Conservation (phyloP, 192 early-diverging fungal species). For the Mortierella hygrophila region DNA sequence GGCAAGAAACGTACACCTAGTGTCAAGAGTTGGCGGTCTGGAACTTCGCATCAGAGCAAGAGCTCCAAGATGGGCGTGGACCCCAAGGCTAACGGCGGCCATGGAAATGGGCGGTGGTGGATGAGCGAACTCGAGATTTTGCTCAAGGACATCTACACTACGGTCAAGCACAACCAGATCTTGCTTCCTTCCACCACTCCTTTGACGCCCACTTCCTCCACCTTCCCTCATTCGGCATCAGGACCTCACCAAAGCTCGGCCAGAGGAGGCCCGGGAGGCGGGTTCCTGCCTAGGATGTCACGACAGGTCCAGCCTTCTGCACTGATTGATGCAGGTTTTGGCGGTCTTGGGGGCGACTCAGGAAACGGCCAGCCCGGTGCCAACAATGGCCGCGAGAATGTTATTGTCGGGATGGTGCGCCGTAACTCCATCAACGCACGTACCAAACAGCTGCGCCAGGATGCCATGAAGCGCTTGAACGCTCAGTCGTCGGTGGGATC, state of each 20-base stretch:
- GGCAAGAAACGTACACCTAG: slow-evolving; percentile 25
- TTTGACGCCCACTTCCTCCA: not conserved
- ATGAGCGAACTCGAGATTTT: slow-evolving; percentile 64
- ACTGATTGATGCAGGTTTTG: slow-evolving; percentile 4
- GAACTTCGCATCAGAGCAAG: slow-evolving; percentile 21
- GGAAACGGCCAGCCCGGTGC: not conserved
- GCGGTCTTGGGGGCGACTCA: slow-evolving; percentile 11
- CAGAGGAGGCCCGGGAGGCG: not conserved
- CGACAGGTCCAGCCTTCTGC: slow-evolving; percentile 24
- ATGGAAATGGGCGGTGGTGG: slow-evolving; percentile 57
- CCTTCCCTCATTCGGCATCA: not conserved
- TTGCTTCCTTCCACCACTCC: slow-evolving; percentile 47
- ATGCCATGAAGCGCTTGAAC: slow-evolving; percentile 30
- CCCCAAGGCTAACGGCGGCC: slow-evolving; percentile 29
- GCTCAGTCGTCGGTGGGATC: not conserved
- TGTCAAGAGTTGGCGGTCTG: slow-evolving; percentile 48
- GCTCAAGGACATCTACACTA: slow-evolving; percentile 70
- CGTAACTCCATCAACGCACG: slow-evolving; percentile 29
- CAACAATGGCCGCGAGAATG: not conserved
- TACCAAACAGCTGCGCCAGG: slow-evolving; percentile 34
- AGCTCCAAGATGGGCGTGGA: slow-evolving; percentile 18
- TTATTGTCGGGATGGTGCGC: slow-evolving; percentile 11
- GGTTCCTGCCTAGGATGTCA: slow-evolving; percentile 22
- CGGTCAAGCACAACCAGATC: slow-evolving; percentile 72
- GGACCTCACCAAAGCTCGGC: not conserved